A percentile compares a stretch with the other conserved stretches of the same genome.
These are phyloP conservation scores for Penicillium expansum DNA, from an alignment of 2,329 filamentous ascomycete species.

Conservation along the genomic window DNA sequence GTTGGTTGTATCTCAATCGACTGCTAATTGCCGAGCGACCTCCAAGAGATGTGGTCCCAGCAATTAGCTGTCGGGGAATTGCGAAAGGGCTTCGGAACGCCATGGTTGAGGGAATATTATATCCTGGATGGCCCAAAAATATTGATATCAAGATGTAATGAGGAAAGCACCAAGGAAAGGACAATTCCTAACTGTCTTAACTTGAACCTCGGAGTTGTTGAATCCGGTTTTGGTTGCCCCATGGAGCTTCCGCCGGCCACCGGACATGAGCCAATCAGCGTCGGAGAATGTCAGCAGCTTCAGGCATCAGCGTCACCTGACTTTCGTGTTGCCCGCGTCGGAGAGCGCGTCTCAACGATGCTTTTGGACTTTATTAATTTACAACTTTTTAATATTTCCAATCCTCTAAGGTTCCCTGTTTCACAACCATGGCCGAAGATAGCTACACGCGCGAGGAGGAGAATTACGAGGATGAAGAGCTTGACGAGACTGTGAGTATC, in stretches of 20 bases:
- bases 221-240: background rate
- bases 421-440: slow-evolving; percentile 38
- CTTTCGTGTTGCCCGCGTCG: slow-evolving; percentile 29
- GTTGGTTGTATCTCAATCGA: slow-evolving; percentile 26
- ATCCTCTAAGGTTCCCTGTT: background rate
- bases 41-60: slow-evolving; percentile 15
- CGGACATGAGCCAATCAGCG: slow-evolving; percentile 29
- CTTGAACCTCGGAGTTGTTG: slow-evolving; percentile 4
- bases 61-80: slow-evolving; percentile 31
- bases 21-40: slow-evolving; percentile 23
- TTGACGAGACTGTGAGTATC: slow-evolving; percentile 44
- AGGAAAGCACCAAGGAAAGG: background rate
- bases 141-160: too few species aligned
- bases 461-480: slow-evolving; percentile 45
- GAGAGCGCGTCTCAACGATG: slow-evolving; percentile 30
- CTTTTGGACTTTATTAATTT: background rate
- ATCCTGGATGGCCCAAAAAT: background rate
- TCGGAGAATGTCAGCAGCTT: slow-evolving; percentile 28
- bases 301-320: slow-evolving; percentile 31
- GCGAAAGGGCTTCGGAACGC: slow-evolving; percentile 40
- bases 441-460: slow-evolving; percentile 40
- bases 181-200: background rate
- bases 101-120: slow-evolving; percentile 31
- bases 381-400: background rate
- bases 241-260: background rate